Evolutionary conservation across 2,329 filamentous ascomycete genomes (phyloP).

Genomic region (Fusarium sp.): DNA sequence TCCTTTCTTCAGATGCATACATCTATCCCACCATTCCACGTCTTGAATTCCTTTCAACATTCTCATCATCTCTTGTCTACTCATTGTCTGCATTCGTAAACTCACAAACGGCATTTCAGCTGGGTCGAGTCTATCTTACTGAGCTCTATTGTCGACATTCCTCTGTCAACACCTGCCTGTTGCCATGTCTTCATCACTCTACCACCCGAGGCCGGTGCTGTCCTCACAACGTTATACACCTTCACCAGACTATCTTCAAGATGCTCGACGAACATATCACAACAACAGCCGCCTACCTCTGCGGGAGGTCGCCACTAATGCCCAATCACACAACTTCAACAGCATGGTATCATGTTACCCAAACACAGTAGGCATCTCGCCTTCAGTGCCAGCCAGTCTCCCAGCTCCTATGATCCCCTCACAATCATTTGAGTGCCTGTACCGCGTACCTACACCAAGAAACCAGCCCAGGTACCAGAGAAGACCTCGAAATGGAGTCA

Average conservation of each 20-base stretch:
- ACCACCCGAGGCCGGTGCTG: conserved; percentile 62
- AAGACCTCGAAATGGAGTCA: conserved; percentile 58
- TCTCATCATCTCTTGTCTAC: conserved; percentile 56
- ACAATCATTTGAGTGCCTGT: conserved; percentile 60
- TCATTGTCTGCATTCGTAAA: conserved; percentile 52
- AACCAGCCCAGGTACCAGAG: conserved; percentile 55
- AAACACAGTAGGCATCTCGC: conserved; percentile 58
- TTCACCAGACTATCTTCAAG: conserved; percentile 60
- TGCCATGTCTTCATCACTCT: conserved; percentile 57
- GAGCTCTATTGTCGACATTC: conserved; percentile 52
- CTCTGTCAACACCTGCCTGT: conserved; percentile 42
- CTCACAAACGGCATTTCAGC: conserved; percentile 48
- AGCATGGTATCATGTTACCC: conserved; percentile 61
- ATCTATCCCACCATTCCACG: conserved; percentile 60
- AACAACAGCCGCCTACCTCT: conserved; percentile 61
- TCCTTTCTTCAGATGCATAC: conserved; percentile 55
- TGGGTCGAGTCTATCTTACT: conserved; percentile 49
- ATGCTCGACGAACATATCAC: conserved; percentile 58
- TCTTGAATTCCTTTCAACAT: conserved; percentile 61
- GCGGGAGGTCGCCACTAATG: conserved; percentile 66
- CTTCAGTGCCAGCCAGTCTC: conserved; percentile 62
- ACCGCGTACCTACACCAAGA: conserved; percentile 55
- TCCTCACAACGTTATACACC: conserved; percentile 66
- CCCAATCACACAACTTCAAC: conserved; percentile 60
- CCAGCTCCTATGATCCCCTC: conserved; percentile 66